Conservation (phyloP, 2,329 filamentous ascomycete species). For the Teratosphaeria zuluensis region DNA sequence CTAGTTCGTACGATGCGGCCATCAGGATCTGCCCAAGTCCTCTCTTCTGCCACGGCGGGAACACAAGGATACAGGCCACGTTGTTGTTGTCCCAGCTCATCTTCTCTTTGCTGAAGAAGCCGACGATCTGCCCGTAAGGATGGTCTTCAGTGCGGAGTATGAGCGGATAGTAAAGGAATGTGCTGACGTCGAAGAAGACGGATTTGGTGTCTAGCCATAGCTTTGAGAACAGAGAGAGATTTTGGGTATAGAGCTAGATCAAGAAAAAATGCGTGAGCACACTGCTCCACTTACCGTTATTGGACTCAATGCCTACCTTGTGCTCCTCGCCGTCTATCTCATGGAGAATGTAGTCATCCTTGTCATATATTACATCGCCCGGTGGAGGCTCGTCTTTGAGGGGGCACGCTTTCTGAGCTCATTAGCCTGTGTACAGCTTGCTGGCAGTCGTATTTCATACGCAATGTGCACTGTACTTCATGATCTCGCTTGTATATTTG, state of each 20-base stretch:
- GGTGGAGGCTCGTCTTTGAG: conserved; percentile 42
- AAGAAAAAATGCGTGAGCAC: neutral
- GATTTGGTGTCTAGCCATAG: conserved; percentile 97
- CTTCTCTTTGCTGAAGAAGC: conserved; percentile 99
- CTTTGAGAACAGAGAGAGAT: conserved; percentile 91
- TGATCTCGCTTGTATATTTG: conserved; percentile 63
- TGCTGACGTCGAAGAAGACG: conserved; percentile 91
- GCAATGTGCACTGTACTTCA: conserved; percentile 39
- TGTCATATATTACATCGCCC: conserved; percentile 66
- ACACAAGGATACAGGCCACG: conserved; percentile 88
- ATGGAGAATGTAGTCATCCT: conserved; percentile 76
- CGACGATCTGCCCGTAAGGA: conserved; percentile 53
- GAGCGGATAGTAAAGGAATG: conserved; percentile 90
- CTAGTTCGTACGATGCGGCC: conserved; percentile 87
- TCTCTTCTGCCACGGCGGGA: conserved; percentile 89
- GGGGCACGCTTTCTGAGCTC: conserved; percentile 33
- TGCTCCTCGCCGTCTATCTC: conserved; percentile 86
- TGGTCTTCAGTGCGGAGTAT: conserved; percentile 49
- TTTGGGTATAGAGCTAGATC: conserved; percentile 70
- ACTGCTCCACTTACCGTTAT: neutral
- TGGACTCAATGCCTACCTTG: conserved; percentile 32
- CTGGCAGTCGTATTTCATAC: conserved; percentile 17
- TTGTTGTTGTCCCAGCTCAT: conserved; percentile 99
- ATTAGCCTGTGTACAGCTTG: conserved; percentile 8
- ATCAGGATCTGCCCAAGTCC: conserved; percentile 83